These are phyloP conservation scores for Cyclotella kingstonii DNA, from an alignment of 108 stramenopile species.

Conservation along the genomic window DNA sequence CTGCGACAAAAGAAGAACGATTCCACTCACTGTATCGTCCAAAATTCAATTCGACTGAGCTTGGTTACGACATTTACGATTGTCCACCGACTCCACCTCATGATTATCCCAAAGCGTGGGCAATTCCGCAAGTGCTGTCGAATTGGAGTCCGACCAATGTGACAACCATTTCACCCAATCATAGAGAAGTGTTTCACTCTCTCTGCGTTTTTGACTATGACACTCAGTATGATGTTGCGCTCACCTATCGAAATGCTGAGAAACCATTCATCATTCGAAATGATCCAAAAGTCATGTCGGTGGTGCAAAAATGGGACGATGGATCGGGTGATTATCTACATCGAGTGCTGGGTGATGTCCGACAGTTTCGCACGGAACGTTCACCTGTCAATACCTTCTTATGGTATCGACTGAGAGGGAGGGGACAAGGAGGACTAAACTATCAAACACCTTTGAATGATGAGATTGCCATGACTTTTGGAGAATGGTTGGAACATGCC, in stretches of 20 bases:
- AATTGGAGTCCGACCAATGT: conserved; percentile 41
- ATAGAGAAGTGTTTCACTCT: conserved; percentile 30
- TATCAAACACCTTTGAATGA: conserved; percentile 52
- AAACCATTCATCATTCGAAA: conserved; percentile 78
- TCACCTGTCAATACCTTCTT: conserved; percentile 66
- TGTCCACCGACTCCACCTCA: conserved; percentile 28
- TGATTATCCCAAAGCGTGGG: conserved; percentile 41
- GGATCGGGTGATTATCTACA: conserved; percentile 48
- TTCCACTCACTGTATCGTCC: conserved; percentile 17
- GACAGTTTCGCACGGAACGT: conserved; percentile 21
- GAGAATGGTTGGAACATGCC: conserved; percentile 69
- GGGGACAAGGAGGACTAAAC: not conserved
- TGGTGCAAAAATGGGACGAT: conserved; percentile 59
- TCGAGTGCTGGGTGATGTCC: conserved; percentile 34
- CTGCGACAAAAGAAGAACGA: conserved; percentile 2
- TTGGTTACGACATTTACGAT: conserved; percentile 32
- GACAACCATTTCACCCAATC: conserved; percentile 4
- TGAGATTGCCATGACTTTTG: conserved; percentile 48
- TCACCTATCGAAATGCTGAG: conserved; percentile 57
- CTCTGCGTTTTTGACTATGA: conserved; percentile 39
- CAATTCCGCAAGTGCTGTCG: conserved; percentile 13
- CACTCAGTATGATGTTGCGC: conserved; percentile 34
- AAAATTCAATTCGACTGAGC: conserved; percentile 7
- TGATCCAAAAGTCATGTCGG: conserved; percentile 58
- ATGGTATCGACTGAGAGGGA: conserved; percentile 51